Evolutionary conservation across 192 early-diverging fungal species (phyloP), one percentile per base, ranked within the genome.

Genomic region (Backusella psychrophila): DNA sequence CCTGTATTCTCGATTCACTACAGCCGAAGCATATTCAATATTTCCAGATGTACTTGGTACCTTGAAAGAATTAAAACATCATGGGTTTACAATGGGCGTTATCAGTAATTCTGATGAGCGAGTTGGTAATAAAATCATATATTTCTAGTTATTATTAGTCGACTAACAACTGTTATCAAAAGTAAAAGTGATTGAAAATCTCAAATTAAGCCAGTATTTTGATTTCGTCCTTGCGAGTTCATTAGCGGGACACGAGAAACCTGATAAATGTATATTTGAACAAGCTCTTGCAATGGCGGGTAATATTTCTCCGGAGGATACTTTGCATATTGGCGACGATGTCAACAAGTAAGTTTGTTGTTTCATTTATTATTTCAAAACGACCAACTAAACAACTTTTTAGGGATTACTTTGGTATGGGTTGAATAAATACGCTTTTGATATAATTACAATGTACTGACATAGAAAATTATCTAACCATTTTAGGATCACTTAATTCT

Each of bases 241-340:
- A 26, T 72, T 70, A 14, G 83, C 81, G 1, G 89, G 87, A 5
- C 53, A 84, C 34, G 89, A 92, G 73, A 92, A 92, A 68, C 91
- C 91, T 0, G 75, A 82, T 36, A 53, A 44, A 19, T 59, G 69
- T 33, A 88, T 91, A 1, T 92, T 90, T 79, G 82, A 87, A 29
- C 76, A 83, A 72, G 89, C 91, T 0, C 66, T 91, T 38, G 31
- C 67, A 15, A 78, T 84, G 2, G 74, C 66, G 6, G 63, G 66
- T 35, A 14, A 23, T 75, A 68, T 87, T 35, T 77, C 66, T 23
- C 74, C 85, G 0, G 82, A 83, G 34, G 79, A 89, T 52, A 77
- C 84, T 12, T 68, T 92, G n/a, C 91, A 92, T 80, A 78, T 92
- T 29, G 91, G 91, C 9, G 91, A 92, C 71, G 88, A 85, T 76